Base-by-base conservation (phyloP, 208 protist genomes). In the Phytomonas sp. region DNA sequence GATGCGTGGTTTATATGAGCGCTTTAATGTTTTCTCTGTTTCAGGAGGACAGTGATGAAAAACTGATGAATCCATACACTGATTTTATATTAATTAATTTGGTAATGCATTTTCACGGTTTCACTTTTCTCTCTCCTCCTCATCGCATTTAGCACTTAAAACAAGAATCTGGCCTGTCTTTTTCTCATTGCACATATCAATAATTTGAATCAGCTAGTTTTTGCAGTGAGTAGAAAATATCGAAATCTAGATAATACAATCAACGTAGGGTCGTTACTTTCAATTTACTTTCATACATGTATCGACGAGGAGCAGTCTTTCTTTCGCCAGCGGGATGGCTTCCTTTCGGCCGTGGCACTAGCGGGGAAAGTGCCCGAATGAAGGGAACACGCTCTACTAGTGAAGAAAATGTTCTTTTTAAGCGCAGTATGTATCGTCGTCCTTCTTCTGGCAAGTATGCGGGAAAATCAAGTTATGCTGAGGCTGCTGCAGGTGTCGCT, bases 221-320 rank as follows among this genome's bases (percentile, higher is more conserved):
- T 60, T 20, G 33, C 0, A 65, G 20, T 26, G 4, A 59, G 13
- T n/a, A 7, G 5, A 56, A 65, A 26, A n/a, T 65, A 51, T 37
- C 23, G 37, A 65, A 65, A 37, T 9, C 36, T 40, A 51, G 23
- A 26, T 13, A 65, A 51, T 65, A 26, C 33, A n/a, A 65, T 56
- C 6, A 7, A 17, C 23, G 33, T 59, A 65, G 33, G 33, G 11
- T 7, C 33, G n/a, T 65, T 6, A 33, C 23, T 40, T 65, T 61
- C 26, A 26, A 2, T 63, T 51, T 74, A 72, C 26, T 51, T 74
- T 63, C 64, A 74, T 66, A 72, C 46, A 69, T 73, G 70, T 72
- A 74, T 74, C 59, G 33, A 73, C 62, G 60, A 73, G 28, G 28
- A 67, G 7, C 26, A 46, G 32, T 68, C n/a, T 68, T 33, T 68